These are phyloP conservation scores for Eucalyptus curtisii DNA, from an alignment of 345 rosid genomes.

Conservation along the genomic window DNA sequence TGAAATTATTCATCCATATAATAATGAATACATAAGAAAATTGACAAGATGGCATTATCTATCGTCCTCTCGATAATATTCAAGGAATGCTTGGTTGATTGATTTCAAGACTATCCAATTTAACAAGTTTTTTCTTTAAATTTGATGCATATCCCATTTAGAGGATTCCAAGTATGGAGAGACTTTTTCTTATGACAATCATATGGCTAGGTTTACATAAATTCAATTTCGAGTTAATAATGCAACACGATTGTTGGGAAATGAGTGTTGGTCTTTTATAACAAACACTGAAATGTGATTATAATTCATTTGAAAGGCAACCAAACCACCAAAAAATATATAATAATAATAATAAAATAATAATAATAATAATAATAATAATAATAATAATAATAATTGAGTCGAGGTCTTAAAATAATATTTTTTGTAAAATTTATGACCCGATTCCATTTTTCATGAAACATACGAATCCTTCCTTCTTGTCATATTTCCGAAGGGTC, in stretches of 20 bases:
- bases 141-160: background rate
- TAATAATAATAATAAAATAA: too few relatives aligned
- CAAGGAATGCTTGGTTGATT: background rate
- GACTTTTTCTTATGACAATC: background rate
- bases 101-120: background rate
- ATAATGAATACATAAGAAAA: background rate
- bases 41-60: background rate
- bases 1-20: background rate
- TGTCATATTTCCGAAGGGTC: background rate
- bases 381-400: too few relatives aligned
- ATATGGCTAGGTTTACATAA: background rate
- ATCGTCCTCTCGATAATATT: background rate
- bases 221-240: background rate
- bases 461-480: background rate
- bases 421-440: rapidly evolving
- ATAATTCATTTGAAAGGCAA: background rate
- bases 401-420: background rate
- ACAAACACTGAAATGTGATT: too few relatives aligned
- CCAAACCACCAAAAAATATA: background rate
- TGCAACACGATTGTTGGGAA: background rate
- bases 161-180: background rate
- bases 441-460: rapidly evolving
- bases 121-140: background rate
- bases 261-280: too few relatives aligned
- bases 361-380: too few relatives aligned